Percentiles rank a stretch among this genome's conserved stretches.
These are phyloP conservation scores for Cinnamomum micranthum DNA, from an alignment of 164 flowering plant genomes.

Conservation along the genomic window DNA sequence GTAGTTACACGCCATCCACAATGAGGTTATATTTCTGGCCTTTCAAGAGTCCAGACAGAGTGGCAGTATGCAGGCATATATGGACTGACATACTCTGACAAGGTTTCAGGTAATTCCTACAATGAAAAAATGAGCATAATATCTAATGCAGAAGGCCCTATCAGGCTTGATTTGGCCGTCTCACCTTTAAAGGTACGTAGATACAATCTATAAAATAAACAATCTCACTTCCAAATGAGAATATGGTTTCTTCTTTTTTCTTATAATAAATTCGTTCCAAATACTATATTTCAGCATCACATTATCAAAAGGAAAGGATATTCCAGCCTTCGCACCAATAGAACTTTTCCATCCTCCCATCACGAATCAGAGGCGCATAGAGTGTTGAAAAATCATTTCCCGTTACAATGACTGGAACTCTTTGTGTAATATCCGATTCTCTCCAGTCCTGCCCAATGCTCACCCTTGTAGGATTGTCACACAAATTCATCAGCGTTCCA, in stretches of 20 bases:
- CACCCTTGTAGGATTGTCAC: slow-evolving; percentile 94
- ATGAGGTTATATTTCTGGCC: not conserved
- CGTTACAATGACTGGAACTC: slow-evolving; percentile 82
- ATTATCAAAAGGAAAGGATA: not conserved
- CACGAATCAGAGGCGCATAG: slow-evolving; percentile 95
- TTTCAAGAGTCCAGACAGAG: not conserved
- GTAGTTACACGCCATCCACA: not conserved
- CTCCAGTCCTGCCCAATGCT: slow-evolving; percentile 94
- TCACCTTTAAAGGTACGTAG: not conserved
- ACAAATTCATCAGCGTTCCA: slow-evolving; percentile 89
- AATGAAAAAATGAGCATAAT: no score
- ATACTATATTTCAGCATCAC: not conserved
- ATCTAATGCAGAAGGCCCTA: no score
- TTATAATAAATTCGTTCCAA: no score
- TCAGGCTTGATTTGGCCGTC: not conserved
- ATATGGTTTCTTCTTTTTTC: not conserved
- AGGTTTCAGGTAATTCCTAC: not conserved
- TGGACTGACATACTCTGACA: not conserved
- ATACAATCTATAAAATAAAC: not conserved
- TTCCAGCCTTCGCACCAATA: slow-evolving; percentile 53
- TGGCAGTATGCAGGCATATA: not conserved
- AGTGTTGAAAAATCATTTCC: slow-evolving; percentile 91
- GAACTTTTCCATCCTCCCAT: slow-evolving; percentile 97
- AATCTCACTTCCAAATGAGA: not conserved
- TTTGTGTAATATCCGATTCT: slow-evolving; percentile 66